Conservation (phyloP, 768 basidiomycete species). For the Auriscalpium vulgare region DNA sequence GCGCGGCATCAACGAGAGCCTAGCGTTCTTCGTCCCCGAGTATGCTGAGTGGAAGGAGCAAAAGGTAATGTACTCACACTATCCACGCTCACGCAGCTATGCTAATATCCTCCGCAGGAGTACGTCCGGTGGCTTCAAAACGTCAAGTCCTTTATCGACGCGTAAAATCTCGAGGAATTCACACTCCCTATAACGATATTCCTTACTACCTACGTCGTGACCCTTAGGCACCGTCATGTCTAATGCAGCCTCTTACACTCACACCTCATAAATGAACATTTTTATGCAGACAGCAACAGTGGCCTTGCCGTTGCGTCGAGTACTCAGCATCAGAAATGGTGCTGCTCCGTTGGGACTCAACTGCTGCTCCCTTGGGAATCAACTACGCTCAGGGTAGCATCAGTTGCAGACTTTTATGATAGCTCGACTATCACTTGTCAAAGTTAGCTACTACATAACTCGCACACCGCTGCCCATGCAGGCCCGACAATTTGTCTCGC, state of each 20-base stretch:
- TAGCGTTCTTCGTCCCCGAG: constrained; percentile 84
- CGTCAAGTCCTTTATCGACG: constrained; percentile 26
- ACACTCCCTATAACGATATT: background rate
- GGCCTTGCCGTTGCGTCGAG: too few relatives aligned
- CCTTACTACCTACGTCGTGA: background rate
- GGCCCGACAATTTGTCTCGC: too few relatives aligned
- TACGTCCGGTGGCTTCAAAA: constrained; percentile 84
- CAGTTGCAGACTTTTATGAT: too few relatives aligned
- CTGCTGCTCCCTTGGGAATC: too few relatives aligned
- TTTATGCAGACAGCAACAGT: too few relatives aligned
- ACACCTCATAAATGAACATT: too few relatives aligned
- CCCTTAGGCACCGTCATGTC: background rate
- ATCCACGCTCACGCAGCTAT: constrained; percentile 3
- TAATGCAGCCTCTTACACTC: background rate
- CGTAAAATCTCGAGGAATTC: background rate
- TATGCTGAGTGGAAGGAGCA: constrained; percentile 91
- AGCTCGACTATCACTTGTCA: too few relatives aligned
- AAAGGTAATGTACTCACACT: constrained; percentile 42
- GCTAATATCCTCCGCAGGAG: constrained; percentile 44
- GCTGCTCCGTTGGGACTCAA: too few relatives aligned
- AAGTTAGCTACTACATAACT: too few relatives aligned
- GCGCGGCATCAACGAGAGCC: constrained; percentile 75
- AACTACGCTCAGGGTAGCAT: too few relatives aligned
- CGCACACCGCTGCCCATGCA: too few relatives aligned
- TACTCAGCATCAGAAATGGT: too few relatives aligned